Percentiles rank a stretch among this genome's conserved stretches.
phyloP scores from a whole-genome alignment of 306 rosid species.

The Gastrolobium villosum region DNA sequence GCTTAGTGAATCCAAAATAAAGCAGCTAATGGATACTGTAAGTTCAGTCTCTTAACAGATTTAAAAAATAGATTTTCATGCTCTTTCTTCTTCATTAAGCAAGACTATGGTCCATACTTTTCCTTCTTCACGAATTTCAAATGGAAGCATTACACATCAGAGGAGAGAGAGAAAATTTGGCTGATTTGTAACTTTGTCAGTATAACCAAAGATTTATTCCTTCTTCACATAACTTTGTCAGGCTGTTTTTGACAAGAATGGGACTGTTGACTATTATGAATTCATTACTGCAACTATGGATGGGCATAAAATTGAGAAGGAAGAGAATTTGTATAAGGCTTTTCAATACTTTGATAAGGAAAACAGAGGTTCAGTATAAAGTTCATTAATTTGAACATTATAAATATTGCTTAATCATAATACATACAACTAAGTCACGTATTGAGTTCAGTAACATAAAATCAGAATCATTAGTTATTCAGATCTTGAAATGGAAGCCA shows the following conservation, averaged over 20 bases:
- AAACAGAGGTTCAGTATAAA: constrained; percentile 60
- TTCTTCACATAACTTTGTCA: constrained; percentile 33
- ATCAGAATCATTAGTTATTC: neutral
- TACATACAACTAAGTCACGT: neutral
- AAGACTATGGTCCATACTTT: neutral
- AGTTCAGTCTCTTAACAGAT: constrained; percentile 8
- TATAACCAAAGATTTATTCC: too few species aligned
- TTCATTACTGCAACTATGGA: constrained; percentile 86
- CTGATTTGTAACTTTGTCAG: too few species aligned
- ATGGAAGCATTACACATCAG: too few species aligned
- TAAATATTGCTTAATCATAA: neutral
- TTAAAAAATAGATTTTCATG: neutral
- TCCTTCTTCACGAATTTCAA: neutral
- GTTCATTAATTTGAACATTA: neutral
- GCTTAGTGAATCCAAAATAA: constrained; percentile 71
- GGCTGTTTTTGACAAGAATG: constrained; percentile 78
- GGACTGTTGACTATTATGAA: constrained; percentile 71
- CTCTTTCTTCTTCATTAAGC: constrained; percentile 1
- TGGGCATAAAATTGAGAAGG: constrained; percentile 73
- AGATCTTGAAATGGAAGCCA: neutral
- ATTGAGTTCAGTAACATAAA: neutral
- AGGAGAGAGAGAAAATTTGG: too few species aligned
- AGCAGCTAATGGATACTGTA: constrained; percentile 84
- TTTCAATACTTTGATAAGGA: constrained; percentile 77
- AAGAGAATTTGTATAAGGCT: constrained; percentile 69